phyloP scores from a whole-genome alignment of 441 rosid genomes.

The Macaranga tanarius region DNA sequence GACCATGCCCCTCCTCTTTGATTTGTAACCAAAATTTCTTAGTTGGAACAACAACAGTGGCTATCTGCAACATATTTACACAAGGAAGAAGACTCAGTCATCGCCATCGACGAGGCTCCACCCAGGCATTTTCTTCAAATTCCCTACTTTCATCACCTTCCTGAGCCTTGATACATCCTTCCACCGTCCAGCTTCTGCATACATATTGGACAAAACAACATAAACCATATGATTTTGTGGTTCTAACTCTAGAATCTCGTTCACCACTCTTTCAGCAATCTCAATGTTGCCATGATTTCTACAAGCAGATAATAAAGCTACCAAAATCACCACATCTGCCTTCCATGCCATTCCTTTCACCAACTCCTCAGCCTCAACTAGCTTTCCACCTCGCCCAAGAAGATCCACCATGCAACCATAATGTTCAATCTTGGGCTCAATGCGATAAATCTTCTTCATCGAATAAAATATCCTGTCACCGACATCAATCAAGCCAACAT shows the following conservation, averaged over 20 bases:
- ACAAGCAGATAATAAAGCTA: slow-evolving; percentile 12
- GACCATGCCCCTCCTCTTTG: not conserved
- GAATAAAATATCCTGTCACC: slow-evolving; percentile 6
- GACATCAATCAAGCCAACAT: slow-evolving; percentile 4
- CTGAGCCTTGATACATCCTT: slow-evolving; percentile 16
- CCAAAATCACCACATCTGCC: slow-evolving; percentile 13
- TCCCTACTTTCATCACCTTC: slow-evolving; percentile 8
- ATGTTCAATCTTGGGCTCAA: slow-evolving; percentile 18
- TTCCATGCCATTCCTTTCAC: slow-evolving; percentile 11
- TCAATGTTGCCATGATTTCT: slow-evolving; percentile 13
- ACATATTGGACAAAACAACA: slow-evolving; percentile 17
- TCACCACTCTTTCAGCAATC: slow-evolving; percentile 13
- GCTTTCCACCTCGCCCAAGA: slow-evolving; percentile 12
- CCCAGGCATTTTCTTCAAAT: slow-evolving; percentile 5
- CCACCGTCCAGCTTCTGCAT: slow-evolving; percentile 5
- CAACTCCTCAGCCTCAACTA: slow-evolving; percentile 16
- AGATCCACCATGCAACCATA: slow-evolving; percentile 17
- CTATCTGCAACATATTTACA: not conserved
- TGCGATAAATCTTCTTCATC: slow-evolving; percentile 12
- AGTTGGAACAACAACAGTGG: not conserved
- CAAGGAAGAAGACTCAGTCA: not conserved
- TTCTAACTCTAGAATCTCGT: slow-evolving; percentile 1
- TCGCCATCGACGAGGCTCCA: slow-evolving; percentile 12
- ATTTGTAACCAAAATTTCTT: not conserved
- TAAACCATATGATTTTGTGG: slow-evolving; percentile 12